Conservation (phyloP, 495 filamentous ascomycete genomes). For the Xylaria bambusicola region DNA sequence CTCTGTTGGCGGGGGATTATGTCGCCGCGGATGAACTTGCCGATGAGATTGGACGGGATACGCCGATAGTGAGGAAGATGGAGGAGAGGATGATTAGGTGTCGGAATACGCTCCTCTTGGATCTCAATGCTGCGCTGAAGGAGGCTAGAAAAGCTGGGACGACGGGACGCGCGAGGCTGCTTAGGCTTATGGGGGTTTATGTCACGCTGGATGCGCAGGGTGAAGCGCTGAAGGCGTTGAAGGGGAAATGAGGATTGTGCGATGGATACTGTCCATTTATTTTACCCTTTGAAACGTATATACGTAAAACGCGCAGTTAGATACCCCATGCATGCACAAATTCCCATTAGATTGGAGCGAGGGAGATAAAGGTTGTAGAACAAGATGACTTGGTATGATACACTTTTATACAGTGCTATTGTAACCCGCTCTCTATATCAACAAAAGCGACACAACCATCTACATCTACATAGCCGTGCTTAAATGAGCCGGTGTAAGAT, state of each 20-base stretch:
- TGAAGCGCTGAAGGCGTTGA: constrained; percentile 74
- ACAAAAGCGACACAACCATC: neutral
- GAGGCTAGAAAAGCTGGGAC: constrained; percentile 61
- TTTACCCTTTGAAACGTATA: no score
- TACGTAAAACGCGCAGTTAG: neutral
- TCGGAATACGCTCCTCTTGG: constrained; percentile 77
- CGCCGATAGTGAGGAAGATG: constrained; percentile 50
- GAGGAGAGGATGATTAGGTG: constrained; percentile 54
- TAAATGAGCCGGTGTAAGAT: constrained; percentile 53
- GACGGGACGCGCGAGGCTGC: constrained; percentile 56
- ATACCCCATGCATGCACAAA: neutral
- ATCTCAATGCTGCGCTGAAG: constrained; percentile 77
- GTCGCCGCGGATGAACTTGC: constrained; percentile 41
- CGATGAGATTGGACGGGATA: constrained; percentile 42
- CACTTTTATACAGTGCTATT: constrained; percentile 52
- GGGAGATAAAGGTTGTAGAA: neutral
- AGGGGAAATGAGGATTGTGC: constrained; percentile 37
- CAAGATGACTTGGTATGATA: constrained; percentile 46
- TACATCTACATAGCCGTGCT: constrained; percentile 50
- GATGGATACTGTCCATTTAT: neutral
- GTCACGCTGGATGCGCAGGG: constrained; percentile 70
- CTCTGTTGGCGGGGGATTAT: constrained; percentile 47
- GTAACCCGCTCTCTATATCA: constrained; percentile 32
- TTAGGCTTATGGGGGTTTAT: constrained; percentile 76
- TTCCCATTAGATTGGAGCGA: neutral